Conservation (phyloP, 805 yeast species). For the Metschnikowia dekortorum region DNA sequence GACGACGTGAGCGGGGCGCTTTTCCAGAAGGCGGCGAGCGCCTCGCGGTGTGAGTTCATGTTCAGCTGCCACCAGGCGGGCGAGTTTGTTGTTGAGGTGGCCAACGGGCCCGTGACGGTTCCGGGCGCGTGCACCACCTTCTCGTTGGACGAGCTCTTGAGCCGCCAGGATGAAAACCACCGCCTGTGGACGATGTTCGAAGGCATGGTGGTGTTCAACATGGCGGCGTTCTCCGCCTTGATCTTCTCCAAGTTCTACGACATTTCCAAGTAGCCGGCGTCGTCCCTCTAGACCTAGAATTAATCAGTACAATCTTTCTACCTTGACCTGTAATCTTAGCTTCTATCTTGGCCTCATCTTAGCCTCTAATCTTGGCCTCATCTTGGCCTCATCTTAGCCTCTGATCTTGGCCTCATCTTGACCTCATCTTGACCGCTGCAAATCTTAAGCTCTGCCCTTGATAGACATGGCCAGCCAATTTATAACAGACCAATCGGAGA, state of each 20-base stretch:
- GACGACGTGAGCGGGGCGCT: constrained; percentile 54
- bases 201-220: constrained; percentile 64
- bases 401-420: too few relatives aligned
- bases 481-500: not conserved
- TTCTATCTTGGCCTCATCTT: too few relatives aligned
- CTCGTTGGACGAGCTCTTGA: constrained; percentile 67
- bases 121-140: constrained; percentile 55
- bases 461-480: too few relatives aligned
- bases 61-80: constrained; percentile 74
- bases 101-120: constrained; percentile 64
- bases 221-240: constrained; percentile 62
- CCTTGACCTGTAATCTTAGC: too few relatives aligned
- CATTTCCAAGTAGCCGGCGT: constrained; percentile 21
- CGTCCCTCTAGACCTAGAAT: too few relatives aligned
- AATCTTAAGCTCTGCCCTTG: too few relatives aligned
- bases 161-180: constrained; percentile 67
- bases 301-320: too few relatives aligned
- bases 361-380: too few relatives aligned
- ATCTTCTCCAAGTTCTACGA: constrained; percentile 75
- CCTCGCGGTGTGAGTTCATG: constrained; percentile 67
- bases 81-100: constrained; percentile 67
- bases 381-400: too few relatives aligned
- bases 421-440: too few relatives aligned
- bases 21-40: constrained; percentile 34
- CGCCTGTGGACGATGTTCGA: constrained; percentile 54